phyloP scores from a whole-genome alignment of 23 red algal genomes.

The Gracilaria vermiculophylla region DNA sequence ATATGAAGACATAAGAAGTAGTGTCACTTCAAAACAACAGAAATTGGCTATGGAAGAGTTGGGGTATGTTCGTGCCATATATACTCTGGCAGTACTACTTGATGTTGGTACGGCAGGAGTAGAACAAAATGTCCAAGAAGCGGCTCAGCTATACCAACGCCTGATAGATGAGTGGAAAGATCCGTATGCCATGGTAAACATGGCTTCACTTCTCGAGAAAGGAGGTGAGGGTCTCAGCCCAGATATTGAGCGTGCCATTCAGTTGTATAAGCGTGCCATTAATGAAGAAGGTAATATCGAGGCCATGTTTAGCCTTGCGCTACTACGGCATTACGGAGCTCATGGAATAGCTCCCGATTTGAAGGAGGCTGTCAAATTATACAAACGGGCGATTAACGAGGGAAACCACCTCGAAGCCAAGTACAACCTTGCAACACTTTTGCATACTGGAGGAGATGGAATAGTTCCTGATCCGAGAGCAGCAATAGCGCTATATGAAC shows the following conservation, averaged over 20 bases:
- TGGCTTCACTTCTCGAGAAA: constrained; percentile 6
- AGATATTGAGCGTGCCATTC: neutral
- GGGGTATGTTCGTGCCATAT: constrained; percentile 9
- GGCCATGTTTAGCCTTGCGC: constrained; percentile 31
- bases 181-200: constrained; percentile 6
- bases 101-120: constrained; percentile 8
- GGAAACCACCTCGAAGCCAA: constrained; percentile 3
- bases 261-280: constrained; percentile 26
- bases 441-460: constrained; percentile 27
- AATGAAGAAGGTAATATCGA: neutral
- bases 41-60: neutral
- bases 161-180: constrained; percentile 9
- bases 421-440: neutral
- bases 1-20: neutral
- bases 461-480: neutral
- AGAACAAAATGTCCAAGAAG: neutral
- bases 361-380: neutral
- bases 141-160: neutral
- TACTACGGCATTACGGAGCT: neutral
- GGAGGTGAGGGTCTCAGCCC: neutral
- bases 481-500: constrained; percentile 18
- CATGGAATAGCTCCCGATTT: neutral
- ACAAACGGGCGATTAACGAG: neutral
- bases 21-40: neutral
- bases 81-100: constrained; percentile 17